Conservation (phyloP, 805 yeast species). For the Suhomyces canberraensis region DNA sequence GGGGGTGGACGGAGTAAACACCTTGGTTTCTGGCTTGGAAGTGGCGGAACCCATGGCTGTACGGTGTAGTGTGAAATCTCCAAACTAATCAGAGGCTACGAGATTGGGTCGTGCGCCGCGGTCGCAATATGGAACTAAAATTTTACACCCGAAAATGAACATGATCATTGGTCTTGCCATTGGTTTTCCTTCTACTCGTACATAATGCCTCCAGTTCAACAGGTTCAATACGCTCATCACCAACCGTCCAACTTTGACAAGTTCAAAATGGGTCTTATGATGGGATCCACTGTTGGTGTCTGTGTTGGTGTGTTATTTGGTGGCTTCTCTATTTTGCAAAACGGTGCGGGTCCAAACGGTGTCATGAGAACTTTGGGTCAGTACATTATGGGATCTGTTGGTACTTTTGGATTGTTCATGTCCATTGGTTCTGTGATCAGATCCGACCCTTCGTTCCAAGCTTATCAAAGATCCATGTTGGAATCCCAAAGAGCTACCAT, state of each 20-base stretch:
- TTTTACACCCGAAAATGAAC: background rate
- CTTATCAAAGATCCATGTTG: slow-evolving; percentile 27
- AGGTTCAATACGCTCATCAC: slow-evolving; percentile 49
- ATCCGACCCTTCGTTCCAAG: slow-evolving; percentile 51
- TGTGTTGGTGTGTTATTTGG: slow-evolving; percentile 95
- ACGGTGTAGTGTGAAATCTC: background rate
- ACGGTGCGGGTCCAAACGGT: slow-evolving; percentile 99
- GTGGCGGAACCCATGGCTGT: slow-evolving; percentile 55
- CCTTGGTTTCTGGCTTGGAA: slow-evolving; percentile 63
- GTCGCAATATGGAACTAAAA: slow-evolving; percentile 1
- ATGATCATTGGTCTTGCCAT: background rate
- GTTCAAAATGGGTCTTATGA: slow-evolving; percentile 96
- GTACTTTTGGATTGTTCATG: slow-evolving; percentile 95
- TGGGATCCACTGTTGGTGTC: slow-evolving; percentile 92
- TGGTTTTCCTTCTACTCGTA: background rate
- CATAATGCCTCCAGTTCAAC: slow-evolving; percentile 65
- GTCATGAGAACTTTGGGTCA: slow-evolving; percentile 95
- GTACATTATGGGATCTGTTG: slow-evolving; percentile 94
- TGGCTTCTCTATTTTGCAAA: slow-evolving; percentile 82
- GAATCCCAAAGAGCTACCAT: slow-evolving; percentile 25
- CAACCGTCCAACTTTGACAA: slow-evolving; percentile 90
- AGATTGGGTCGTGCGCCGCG: slow-evolving; percentile 6
- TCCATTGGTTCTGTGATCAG: slow-evolving; percentile 90
- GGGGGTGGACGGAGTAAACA: slow-evolving; percentile 64
- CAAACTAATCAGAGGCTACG: background rate